Conservation (phyloP, 148 eudicot species). For the Rhododendron williamsianum region DNA sequence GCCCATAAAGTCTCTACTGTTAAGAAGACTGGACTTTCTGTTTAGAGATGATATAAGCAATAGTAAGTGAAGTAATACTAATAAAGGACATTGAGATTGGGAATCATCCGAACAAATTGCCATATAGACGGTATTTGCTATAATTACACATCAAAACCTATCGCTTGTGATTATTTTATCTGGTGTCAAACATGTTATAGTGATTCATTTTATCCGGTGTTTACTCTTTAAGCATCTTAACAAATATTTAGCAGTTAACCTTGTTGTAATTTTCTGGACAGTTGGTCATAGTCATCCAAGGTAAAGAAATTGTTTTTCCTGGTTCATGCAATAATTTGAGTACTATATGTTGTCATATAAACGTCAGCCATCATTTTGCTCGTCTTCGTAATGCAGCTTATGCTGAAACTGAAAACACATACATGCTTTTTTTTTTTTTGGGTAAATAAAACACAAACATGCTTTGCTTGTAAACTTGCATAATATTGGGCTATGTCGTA, state of each 20-base stretch:
- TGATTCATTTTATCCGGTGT: not conserved
- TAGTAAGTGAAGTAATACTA: not conserved
- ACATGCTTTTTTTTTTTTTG: not conserved
- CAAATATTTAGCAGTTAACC: not conserved
- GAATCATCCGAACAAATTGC: not conserved
- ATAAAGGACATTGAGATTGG: not conserved
- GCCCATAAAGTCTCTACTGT: not conserved
- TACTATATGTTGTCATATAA: not conserved
- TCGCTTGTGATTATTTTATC: not conserved
- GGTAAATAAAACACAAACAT: not conserved
- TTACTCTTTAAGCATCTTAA: slow-evolving; percentile 9
- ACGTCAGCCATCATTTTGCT: not conserved
- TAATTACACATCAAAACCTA: not conserved
- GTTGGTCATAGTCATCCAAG: not conserved
- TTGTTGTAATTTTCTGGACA: not conserved
- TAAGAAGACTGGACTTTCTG: not conserved
- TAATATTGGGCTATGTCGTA: not conserved
- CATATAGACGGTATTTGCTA: not conserved
- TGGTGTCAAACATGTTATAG: not conserved
- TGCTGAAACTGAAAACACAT: not conserved
- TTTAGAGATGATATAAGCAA: not conserved
- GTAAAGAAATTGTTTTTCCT: not conserved
- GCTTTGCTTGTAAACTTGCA: not conserved
- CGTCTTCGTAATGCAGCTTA: not conserved
- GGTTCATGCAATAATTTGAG: not conserved